Base-by-base conservation (phyloP, 2,329 filamentous ascomycete genomes). In the Podosphaera fusca region DNA sequence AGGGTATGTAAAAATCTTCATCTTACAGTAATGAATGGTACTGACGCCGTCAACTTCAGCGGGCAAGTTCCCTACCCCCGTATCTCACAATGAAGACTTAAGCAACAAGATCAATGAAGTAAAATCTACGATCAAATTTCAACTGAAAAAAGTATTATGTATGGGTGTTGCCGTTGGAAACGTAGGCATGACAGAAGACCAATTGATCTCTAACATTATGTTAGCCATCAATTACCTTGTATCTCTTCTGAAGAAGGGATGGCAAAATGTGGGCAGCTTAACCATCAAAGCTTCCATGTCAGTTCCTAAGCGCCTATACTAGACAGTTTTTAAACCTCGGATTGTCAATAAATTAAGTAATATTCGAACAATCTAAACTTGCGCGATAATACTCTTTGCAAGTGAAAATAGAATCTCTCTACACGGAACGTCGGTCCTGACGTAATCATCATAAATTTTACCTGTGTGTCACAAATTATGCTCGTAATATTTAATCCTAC, bases 111-210 rank as follows among this genome's bases (percentile, higher is more conserved):
- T 96, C 80, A 95, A 79, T 77, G 92, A 98, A 74, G 90, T 98
- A 82, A 96, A 95, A 85, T 95, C 87, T 69, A 98, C 92, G 75
- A 96, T 98, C 85, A 98, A 98, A 85, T 98, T 98, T 85, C 89
- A 98, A 82, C 81, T 98, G 71, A 98, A 98, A 87, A 98, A 98
- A 87, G 92, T 98, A 73, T 82, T 98, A 68, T 98, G 92, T 82
- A 89, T 98, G 82, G 92, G 90, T 85, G 90, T 96, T 72, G 92
- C 92, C 68, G 87, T 98, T 70, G 92, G 92, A 72, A 95, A 98
- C 76, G 92, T 98, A 69, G 88, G 84, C 69, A 98, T 98, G 92
- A 85, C 80, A 64, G 78, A 87, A 77, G 92, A 98, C 71, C 87
- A 95, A 80, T 78, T 98, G 66, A 84, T 98, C 67, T 85, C 81